Percentiles rank a stretch among this genome's conserved stretches.
phyloP scores from a whole-genome alignment of 768 basidiomycete genomes.

The Pisolithus albus region DNA sequence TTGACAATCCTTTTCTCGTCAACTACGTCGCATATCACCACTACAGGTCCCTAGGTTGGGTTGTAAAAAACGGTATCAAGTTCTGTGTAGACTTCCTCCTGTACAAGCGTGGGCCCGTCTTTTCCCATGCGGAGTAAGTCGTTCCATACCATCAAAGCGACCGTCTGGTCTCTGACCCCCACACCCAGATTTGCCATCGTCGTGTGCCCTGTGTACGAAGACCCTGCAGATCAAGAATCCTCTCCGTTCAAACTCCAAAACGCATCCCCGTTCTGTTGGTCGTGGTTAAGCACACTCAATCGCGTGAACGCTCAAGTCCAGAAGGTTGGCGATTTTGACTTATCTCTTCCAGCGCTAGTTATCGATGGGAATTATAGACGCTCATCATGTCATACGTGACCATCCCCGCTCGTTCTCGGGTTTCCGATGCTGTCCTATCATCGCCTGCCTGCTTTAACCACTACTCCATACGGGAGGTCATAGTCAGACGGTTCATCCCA shows the following conservation, averaged over 20 bases:
- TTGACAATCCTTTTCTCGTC: conserved; percentile 90
- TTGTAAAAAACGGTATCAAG: conserved; percentile 92
- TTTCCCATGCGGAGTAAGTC: conserved; percentile 89
- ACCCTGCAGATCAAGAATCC: conserved; percentile 57
- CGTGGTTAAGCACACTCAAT: conserved; percentile 95
- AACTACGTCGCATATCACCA: conserved; percentile 91
- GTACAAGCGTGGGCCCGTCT: conserved; percentile 92
- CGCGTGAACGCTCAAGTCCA: conserved; percentile 95
- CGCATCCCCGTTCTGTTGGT: conserved; percentile 74
- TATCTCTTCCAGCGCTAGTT: conserved; percentile 3
- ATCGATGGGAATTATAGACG: conserved; percentile 46
- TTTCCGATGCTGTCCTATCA: conserved; percentile 44
- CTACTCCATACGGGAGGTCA: conserved; percentile 81
- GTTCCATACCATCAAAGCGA: not conserved
- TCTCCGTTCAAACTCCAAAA: conserved; percentile 65
- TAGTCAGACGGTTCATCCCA: conserved; percentile 79
- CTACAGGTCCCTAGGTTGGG: conserved; percentile 94
- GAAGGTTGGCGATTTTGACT: conserved; percentile 51
- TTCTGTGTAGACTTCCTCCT: conserved; percentile 94
- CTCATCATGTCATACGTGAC: conserved; percentile 87
- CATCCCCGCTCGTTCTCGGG: conserved; percentile 68
- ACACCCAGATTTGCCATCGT: conserved; percentile 74
- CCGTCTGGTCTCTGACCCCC: not conserved
- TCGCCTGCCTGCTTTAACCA: conserved; percentile 71
- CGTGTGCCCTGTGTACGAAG: conserved; percentile 88